phyloP scores from a whole-genome alignment of 2,329 filamentous ascomycete species.

The Cladosporium colombiae region DNA sequence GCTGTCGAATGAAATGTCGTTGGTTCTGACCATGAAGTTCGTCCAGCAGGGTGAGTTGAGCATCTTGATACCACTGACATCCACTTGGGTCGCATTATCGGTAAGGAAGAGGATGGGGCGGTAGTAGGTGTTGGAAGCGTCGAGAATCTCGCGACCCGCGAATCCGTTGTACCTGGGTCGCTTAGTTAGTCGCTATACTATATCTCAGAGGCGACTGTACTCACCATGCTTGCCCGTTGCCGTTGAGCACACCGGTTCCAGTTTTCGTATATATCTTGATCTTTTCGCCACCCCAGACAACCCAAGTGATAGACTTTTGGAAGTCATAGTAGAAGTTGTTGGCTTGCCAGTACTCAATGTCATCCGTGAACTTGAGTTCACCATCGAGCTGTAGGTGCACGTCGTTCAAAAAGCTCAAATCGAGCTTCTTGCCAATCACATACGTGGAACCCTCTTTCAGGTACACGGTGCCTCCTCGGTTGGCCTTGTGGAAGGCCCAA shows the following conservation, averaged over 20 bases:
- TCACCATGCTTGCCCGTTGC: conserved; percentile 56
- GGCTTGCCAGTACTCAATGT: conserved; percentile 49
- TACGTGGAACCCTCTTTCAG: conserved; percentile 57
- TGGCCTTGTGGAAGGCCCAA: conserved; percentile 56
- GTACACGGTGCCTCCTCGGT: conserved; percentile 59
- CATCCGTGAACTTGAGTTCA: conserved; percentile 65
- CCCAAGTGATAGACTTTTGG: conserved; percentile 61
- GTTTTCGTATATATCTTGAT: conserved; percentile 54
- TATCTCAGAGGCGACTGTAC: conserved; percentile 23
- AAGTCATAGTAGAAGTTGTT: conserved; percentile 55
- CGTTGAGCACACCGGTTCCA: conserved; percentile 58
- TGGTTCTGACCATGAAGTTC: conserved; percentile 61
- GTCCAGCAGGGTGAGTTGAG: conserved; percentile 66
- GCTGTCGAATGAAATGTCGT: conserved; percentile 57
- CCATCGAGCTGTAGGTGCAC: conserved; percentile 61
- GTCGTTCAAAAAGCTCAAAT: conserved; percentile 59
- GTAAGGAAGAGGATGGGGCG: conserved; percentile 63
- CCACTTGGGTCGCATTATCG: conserved; percentile 61
- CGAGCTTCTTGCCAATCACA: conserved; percentile 60
- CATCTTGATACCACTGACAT: conserved; percentile 59
- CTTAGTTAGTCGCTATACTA: neutral
- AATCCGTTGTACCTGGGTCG: conserved; percentile 40
- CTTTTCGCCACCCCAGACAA: conserved; percentile 63
- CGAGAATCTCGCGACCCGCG: conserved; percentile 50
- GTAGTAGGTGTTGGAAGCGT: conserved; percentile 54